Percentiles rank a stretch among this genome's conserved stretches.
Evolutionary conservation across 306 rosid genomes (phyloP).

Genomic region (Gillenia trifoliata): DNA sequence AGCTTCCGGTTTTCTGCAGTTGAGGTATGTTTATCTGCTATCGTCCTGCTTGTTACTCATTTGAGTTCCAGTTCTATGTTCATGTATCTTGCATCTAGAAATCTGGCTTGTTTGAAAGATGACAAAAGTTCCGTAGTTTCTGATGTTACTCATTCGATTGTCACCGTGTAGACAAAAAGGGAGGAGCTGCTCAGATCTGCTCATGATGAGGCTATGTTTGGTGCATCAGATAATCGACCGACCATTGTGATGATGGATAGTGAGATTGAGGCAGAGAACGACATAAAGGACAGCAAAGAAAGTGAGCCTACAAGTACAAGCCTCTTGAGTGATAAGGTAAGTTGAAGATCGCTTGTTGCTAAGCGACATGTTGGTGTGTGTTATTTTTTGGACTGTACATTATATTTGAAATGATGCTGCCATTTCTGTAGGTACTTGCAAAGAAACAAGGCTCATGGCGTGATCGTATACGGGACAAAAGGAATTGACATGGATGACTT

Average conservation of each 20-base stretch:
- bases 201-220: slow-evolving; percentile 93
- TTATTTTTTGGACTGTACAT: background rate
- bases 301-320: slow-evolving; percentile 26
- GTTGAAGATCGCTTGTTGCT: background rate
- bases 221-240: slow-evolving; percentile 41
- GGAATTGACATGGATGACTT: background rate
- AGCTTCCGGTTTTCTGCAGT: slow-evolving; percentile 87
- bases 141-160: background rate
- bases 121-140: background rate
- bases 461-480: slow-evolving; percentile 57
- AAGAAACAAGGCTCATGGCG: slow-evolving; percentile 91
- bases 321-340: slow-evolving; percentile 79
- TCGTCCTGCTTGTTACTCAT: background rate
- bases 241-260: slow-evolving; percentile 34
- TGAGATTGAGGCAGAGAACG: slow-evolving; percentile 50
- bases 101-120: background rate
- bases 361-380: background rate
- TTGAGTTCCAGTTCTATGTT: slow-evolving; percentile 14
- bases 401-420: background rate
- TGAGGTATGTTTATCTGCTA: slow-evolving; percentile 42
- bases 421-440: slow-evolving; percentile 61
- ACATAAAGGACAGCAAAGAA: slow-evolving; percentile 34
- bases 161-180: slow-evolving; percentile 54
- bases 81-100: background rate
- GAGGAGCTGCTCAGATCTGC: slow-evolving; percentile 82